A percentile compares a stretch with the other conserved stretches of the same genome.
phyloP scores from a whole-genome alignment of 1,139 yeast genomes.

The Debaryomyces fabryi region DNA sequence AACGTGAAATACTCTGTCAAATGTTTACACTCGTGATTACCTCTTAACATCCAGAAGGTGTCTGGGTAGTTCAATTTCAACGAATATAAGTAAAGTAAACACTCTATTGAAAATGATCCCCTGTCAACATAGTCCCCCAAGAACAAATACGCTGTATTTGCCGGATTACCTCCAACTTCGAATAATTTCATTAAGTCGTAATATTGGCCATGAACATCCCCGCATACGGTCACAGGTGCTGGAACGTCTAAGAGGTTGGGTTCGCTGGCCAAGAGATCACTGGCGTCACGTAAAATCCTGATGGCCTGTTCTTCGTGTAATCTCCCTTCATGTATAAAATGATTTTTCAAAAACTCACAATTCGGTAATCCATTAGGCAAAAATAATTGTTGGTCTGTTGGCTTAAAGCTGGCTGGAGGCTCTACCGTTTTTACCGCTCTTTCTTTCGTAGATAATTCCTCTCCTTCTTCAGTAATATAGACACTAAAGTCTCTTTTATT shows the following conservation, averaged over 20 bases:
- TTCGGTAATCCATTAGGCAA: conserved; percentile 68
- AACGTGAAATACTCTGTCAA: conserved; percentile 93
- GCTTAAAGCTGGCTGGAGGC: conserved; percentile 69
- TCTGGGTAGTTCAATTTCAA: conserved; percentile 78
- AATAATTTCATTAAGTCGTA: conserved; percentile 88
- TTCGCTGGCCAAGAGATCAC: conserved; percentile 65
- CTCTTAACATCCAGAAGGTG: conserved; percentile 82
- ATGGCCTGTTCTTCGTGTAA: conserved; percentile 72
- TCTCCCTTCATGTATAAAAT: conserved; percentile 81
- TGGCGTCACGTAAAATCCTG: conserved; percentile 68
- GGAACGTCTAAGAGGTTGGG: conserved; percentile 81
- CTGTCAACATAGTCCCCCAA: conserved; percentile 96
- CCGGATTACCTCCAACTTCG: conserved; percentile 94
- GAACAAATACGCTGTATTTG: conserved; percentile 73
- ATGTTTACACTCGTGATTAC: conserved; percentile 95
- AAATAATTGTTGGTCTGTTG: conserved; percentile 72
- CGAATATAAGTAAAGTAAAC: conserved; percentile 77
- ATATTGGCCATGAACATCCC: conserved; percentile 95
- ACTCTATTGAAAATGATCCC: conserved; percentile 90
- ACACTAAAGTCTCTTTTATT: conserved; percentile 50
- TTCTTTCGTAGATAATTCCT: conserved; percentile 62
- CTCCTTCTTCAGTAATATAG: conserved; percentile 73
- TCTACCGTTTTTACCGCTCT: conserved; percentile 66
- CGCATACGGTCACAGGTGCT: conserved; percentile 95
- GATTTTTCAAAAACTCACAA: conserved; percentile 69